phyloP scores from a whole-genome alignment of 345 rosid genomes.

The Sonneratia alba region DNA sequence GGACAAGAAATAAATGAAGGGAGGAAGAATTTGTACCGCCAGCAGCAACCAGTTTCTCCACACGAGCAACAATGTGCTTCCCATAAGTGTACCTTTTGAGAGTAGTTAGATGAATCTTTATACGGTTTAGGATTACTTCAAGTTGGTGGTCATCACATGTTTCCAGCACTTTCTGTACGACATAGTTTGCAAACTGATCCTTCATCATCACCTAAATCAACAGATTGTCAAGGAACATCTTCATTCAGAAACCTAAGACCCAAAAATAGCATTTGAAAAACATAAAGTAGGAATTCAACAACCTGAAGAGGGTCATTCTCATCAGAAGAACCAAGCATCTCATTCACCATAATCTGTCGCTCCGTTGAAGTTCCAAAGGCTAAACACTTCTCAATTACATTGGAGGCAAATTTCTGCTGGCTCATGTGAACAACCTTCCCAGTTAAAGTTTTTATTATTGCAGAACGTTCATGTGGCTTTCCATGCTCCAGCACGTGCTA shows the following conservation, averaged over 20 bases:
- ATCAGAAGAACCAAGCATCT: constrained; percentile 96
- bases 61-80: constrained; percentile 95
- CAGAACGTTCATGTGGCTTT: constrained; percentile 71
- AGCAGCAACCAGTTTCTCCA: constrained; percentile 91
- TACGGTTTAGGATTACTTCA: constrained; percentile 71
- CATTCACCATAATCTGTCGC: constrained; percentile 66
- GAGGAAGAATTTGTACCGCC: constrained; percentile 50
- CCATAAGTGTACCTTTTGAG: constrained; percentile 91
- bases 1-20: background rate
- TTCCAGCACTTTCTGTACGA: constrained; percentile 96
- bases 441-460: constrained; percentile 58
- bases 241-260: background rate
- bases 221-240: constrained; percentile 4
- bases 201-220: constrained; percentile 83
- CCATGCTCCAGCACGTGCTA: constrained; percentile 99
- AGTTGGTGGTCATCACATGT: constrained; percentile 89
- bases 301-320: constrained; percentile 99
- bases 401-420: constrained; percentile 98
- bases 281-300: background rate
- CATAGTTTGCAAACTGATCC: constrained; percentile 97
- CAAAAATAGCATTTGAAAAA: background rate
- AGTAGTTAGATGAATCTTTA: constrained; percentile 80
- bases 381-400: constrained; percentile 87
- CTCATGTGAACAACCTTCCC: constrained; percentile 95
- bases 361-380: constrained; percentile 70